A percentile compares a stretch with the other conserved stretches of the same genome.
These are phyloP conservation scores for Aureobasidium leucospermi DNA, from an alignment of 2,329 filamentous ascomycete genomes.

Conservation along the genomic window DNA sequence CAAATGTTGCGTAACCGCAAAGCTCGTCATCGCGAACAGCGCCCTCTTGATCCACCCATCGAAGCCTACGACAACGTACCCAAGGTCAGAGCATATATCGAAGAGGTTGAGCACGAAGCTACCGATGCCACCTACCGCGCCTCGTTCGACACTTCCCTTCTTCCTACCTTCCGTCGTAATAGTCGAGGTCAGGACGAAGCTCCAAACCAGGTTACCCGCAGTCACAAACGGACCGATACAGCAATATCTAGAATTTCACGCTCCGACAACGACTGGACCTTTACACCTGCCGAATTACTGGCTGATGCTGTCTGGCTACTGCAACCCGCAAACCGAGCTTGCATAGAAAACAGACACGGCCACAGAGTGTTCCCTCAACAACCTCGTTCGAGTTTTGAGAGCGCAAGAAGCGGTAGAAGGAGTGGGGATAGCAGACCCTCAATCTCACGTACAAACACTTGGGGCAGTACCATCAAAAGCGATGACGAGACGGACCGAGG, in stretches of 20 bases:
- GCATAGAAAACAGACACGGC: conserved; percentile 75
- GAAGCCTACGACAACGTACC: conserved; percentile 71
- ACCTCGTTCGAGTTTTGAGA: conserved; percentile 19
- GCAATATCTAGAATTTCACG: conserved; percentile 55
- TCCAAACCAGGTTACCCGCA: conserved; percentile 3
- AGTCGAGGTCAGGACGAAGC: conserved; percentile 21
- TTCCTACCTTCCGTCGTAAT: conserved; percentile 20
- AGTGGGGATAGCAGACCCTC: not conserved
- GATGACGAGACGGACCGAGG: conserved; percentile 10
- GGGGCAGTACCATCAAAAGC: conserved; percentile 5
- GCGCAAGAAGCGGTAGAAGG: not conserved
- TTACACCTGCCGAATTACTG: conserved; percentile 75
- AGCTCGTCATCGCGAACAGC: conserved; percentile 70
- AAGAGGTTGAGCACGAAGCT: conserved; percentile 52
- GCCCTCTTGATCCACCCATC: conserved; percentile 62
- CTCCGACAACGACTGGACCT: conserved; percentile 75
- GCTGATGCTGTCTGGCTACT: conserved; percentile 91
- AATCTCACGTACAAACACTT: conserved; percentile 5
- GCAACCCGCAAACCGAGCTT: conserved; percentile 67
- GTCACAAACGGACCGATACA: conserved; percentile 32
- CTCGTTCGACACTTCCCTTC: conserved; percentile 25
- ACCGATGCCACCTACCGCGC: conserved; percentile 29
- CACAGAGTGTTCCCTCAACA: conserved; percentile 57
- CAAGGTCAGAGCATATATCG: conserved; percentile 69
- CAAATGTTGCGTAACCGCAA: conserved; percentile 90